Base-by-base conservation (phyloP, 441 rosid genomes). In the Capsella rubella region DNA sequence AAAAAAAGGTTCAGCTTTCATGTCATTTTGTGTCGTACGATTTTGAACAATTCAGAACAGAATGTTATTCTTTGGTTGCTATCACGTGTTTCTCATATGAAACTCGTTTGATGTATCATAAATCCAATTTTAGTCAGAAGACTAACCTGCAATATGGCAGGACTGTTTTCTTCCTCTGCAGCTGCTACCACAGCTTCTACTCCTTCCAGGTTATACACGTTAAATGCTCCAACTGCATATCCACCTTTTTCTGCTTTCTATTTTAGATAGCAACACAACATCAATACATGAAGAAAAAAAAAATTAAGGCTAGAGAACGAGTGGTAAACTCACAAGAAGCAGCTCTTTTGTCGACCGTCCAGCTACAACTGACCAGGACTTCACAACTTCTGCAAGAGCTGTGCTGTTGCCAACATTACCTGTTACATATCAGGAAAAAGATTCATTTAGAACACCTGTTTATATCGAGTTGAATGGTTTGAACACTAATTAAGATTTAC, bases 161-260 rank as follows among this genome's bases (percentile, higher is more conserved):
- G 98, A 77, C 97, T 92, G 29, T 73, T 81, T 87, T 89, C 93
- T 83, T 89, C 91, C 90, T 89, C 99, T 43, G 99, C 98, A 46
- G 99, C 99, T 82, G 94, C 88, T 76, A 95, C 87, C 77, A 92
- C 97, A 72, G 99, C 98, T 80, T 87, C 84, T 54, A 91, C 84
- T 80, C 99, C 98, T 84, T 95, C 99, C 82, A 92, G 76, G 81
- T 90, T 95, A 78, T 95, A 95, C 64, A 95, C 96, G 61, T 95
- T 95, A 83, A 95, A 95, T 77, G 99, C 99, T 63, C 99, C 99
- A 77, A 95, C 80, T 37, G 98, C 98, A 87, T 92, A 95, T 71
- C 91, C 86, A 78, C 88, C 99, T 37, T 79, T 89, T 79, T 92
- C 96, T 64, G 98, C 97, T 64, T 88, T 84, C 97, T 95, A 28